These are phyloP conservation scores for Syncephalastrum sp. DNA, from an alignment of 371 early-diverging fungal species.

Conservation along the genomic window DNA sequence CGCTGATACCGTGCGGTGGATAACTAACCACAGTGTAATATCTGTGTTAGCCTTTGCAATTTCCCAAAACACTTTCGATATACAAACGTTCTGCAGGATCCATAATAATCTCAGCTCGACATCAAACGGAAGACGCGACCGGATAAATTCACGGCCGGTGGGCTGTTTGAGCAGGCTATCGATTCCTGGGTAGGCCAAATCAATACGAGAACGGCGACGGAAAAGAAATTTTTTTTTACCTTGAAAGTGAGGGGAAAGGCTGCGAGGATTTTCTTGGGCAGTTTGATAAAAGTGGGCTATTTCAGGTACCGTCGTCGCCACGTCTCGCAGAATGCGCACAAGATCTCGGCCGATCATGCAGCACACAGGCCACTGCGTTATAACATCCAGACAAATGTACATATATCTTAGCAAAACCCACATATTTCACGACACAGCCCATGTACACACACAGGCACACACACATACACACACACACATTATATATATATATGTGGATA, in stretches of 20 bases:
- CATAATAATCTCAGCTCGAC: slow-evolving; percentile 72
- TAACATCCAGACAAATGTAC: too few species aligned
- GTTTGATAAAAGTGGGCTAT: slow-evolving; percentile 65
- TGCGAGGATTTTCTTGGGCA: slow-evolving; percentile 55
- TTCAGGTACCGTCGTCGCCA: slow-evolving; percentile 52
- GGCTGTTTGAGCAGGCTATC: slow-evolving; percentile 53
- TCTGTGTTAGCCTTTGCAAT: not conserved
- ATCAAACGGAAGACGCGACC: slow-evolving; percentile 65
- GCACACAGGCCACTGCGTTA: slow-evolving; percentile 55
- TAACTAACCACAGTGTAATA: slow-evolving; percentile 32
- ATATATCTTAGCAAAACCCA: too few species aligned
- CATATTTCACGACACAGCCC: too few species aligned
- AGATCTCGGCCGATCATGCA: slow-evolving; percentile 70
- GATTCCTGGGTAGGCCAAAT: slow-evolving; percentile 26
- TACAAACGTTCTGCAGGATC: slow-evolving; percentile 65
- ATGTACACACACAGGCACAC: too few species aligned
- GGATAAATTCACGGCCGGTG: slow-evolving; percentile 63
- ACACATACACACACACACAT: too few species aligned
- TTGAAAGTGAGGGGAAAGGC: slow-evolving; percentile 54
- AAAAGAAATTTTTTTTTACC: slow-evolving; percentile 21
- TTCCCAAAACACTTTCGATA: not conserved
- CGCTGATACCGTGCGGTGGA: slow-evolving; percentile 49
- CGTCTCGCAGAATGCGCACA: slow-evolving; percentile 68
- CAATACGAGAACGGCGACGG: not conserved
- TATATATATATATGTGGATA: too few species aligned